phyloP scores from a whole-genome alignment of 2,329 filamentous ascomycete genomes.

The Hyphodiscus sp. region DNA sequence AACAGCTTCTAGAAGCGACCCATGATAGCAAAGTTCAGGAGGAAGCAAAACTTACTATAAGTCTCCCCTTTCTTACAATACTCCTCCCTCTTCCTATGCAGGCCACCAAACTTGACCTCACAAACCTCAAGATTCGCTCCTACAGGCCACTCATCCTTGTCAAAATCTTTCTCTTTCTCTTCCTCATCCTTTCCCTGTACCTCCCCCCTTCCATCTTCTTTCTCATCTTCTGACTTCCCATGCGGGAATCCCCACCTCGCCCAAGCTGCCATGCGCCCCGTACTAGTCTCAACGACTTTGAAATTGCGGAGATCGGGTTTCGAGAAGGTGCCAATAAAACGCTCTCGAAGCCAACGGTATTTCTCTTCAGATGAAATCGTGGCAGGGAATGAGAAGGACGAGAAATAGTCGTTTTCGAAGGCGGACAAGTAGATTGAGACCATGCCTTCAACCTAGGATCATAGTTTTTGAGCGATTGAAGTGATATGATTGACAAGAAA shows the following conservation, averaged over 20 bases:
- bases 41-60: conserved; percentile 27
- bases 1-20: not conserved
- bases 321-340: not conserved
- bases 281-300: conserved; percentile 1
- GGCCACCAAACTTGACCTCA: conserved; percentile 26
- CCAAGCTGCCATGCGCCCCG: conserved; percentile 23
- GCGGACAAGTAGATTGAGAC: conserved; percentile 28
- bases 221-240: conserved; percentile 13
- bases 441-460: conserved; percentile 20
- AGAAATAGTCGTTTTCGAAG: conserved; percentile 23
- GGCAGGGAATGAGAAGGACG: conserved; percentile 22
- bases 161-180: not conserved
- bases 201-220: not conserved
- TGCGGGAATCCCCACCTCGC: conserved; percentile 30
- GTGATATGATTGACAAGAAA: too few relatives aligned
- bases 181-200: not conserved
- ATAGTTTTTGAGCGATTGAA: too few relatives aligned
- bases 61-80: conserved; percentile 28
- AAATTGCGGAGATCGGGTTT: not conserved
- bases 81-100: conserved; percentile 26
- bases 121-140: conserved; percentile 29
- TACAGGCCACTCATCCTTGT: conserved; percentile 22
- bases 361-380: conserved; percentile 8
- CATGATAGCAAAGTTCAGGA: not conserved
- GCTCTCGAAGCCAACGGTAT: conserved; percentile 25